phyloP scores from a whole-genome alignment of 2,329 filamentous ascomycete species.

The Cladosporium phlei region DNA sequence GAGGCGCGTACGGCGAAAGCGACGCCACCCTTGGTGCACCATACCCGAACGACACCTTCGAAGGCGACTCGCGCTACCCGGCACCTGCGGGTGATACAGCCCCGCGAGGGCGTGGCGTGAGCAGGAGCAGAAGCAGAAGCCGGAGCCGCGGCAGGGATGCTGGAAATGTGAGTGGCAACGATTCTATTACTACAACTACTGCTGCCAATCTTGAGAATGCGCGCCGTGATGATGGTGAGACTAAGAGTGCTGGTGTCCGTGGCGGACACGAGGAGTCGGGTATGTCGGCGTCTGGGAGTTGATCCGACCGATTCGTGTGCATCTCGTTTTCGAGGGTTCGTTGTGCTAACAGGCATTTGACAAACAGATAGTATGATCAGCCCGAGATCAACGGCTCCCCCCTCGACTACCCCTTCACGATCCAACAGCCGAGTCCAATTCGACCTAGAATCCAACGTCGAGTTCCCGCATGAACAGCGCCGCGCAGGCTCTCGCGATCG shows the following conservation, averaged over 20 bases:
- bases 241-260: not conserved
- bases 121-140: slow-evolving; percentile 26
- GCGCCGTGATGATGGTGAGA: no score
- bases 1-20: slow-evolving; percentile 28
- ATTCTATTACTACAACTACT: no score
- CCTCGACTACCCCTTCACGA: slow-evolving; percentile 18
- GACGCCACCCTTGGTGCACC: slow-evolving; percentile 26
- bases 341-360: slow-evolving; percentile 8
- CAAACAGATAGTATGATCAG: slow-evolving; percentile 29
- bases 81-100: slow-evolving; percentile 17
- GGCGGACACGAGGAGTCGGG: slow-evolving; percentile 18
- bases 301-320: slow-evolving; percentile 12
- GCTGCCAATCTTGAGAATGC: no score
- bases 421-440: slow-evolving; percentile 30
- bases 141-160: slow-evolving; percentile 32
- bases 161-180: slow-evolving; percentile 47
- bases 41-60: slow-evolving; percentile 29
- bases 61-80: slow-evolving; percentile 27
- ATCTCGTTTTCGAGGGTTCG: not conserved
- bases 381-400: slow-evolving; percentile 10
- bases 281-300: slow-evolving; percentile 17
- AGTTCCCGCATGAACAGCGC: slow-evolving; percentile 23
- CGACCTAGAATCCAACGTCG: slow-evolving; percentile 28
- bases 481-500: slow-evolving; percentile 16
- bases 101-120: slow-evolving; percentile 17